Evolutionary conservation across 1,284 basidiomycete species (phyloP).

Genomic region (Salmacisia buchloeana): DNA sequence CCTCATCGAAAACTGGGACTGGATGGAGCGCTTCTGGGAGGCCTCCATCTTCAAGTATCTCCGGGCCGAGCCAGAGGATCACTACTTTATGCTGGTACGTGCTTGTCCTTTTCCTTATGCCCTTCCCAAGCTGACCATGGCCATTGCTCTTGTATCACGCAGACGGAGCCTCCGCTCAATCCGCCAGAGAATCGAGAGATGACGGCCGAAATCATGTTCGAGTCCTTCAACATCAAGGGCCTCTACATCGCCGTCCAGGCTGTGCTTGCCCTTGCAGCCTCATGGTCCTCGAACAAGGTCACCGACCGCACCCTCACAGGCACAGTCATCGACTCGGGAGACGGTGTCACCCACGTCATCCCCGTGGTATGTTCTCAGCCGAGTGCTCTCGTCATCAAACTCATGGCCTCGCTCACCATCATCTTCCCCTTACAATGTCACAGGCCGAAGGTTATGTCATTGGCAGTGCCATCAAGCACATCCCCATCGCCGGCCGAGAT

Average conservation of each 20-base stretch:
- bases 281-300: constrained; percentile 90
- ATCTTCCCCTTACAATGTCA: not conserved
- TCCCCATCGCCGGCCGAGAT: constrained; percentile 95
- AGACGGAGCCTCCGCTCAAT: constrained; percentile 93
- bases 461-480: constrained; percentile 97
- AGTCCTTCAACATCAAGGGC: constrained; percentile 96
- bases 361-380: constrained; percentile 64
- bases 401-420: too few relatives aligned
- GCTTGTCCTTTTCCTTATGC: not conserved
- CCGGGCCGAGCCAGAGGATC: constrained; percentile 96
- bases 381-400: too few relatives aligned
- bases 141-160: not conserved
- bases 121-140: not conserved
- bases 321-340: constrained; percentile 96
- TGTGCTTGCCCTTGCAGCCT: constrained; percentile 95
- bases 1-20: constrained; percentile 99
- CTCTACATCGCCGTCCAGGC: constrained; percentile 98
- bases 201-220: constrained; percentile 99
- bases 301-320: constrained; percentile 90
- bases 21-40: constrained; percentile 99
- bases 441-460: constrained; percentile 94
- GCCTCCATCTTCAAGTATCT: constrained; percentile 99
- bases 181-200: constrained; percentile 98
- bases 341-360: constrained; percentile 96
- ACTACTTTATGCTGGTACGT: constrained; percentile 90